phyloP scores from a whole-genome alignment of 345 rosid genomes.

The Salix koriyanagi region DNA sequence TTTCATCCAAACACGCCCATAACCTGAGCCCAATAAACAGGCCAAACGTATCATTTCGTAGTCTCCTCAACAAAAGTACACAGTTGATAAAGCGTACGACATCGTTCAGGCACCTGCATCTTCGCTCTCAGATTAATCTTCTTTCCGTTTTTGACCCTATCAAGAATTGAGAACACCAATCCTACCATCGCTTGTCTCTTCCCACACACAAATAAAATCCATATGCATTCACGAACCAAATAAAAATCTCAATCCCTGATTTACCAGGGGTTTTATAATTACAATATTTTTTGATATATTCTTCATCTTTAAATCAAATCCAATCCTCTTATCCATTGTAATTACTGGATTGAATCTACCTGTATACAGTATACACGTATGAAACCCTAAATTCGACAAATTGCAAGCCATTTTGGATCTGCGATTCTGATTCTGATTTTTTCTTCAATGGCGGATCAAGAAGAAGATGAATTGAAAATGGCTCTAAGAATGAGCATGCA shows the following conservation, averaged over 20 bases:
- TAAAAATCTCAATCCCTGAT: conserved; percentile 7
- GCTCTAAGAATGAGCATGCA: conserved; percentile 95
- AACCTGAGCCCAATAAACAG: background rate
- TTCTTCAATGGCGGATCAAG: conserved; percentile 87
- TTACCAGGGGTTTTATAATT: background rate
- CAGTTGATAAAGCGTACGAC: background rate
- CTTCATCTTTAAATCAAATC: background rate
- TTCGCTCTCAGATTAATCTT: background rate
- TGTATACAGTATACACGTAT: background rate
- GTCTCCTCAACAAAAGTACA: background rate
- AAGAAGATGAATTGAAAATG: conserved; percentile 78
- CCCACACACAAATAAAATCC: background rate
- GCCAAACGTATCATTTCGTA: background rate
- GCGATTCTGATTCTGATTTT: background rate
- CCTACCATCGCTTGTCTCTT: background rate
- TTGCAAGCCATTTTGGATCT: background rate
- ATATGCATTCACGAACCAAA: background rate
- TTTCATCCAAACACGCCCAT: background rate
- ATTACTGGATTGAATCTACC: background rate
- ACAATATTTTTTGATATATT: background rate
- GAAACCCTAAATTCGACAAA: conserved; percentile 3
- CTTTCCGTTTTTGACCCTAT: conserved; percentile 6
- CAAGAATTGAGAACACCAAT: background rate
- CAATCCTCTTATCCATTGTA: background rate
- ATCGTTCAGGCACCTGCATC: background rate